Base-by-base conservation (phyloP, 352 stramenopile species). In the Globisporangium abappressorium region DNA sequence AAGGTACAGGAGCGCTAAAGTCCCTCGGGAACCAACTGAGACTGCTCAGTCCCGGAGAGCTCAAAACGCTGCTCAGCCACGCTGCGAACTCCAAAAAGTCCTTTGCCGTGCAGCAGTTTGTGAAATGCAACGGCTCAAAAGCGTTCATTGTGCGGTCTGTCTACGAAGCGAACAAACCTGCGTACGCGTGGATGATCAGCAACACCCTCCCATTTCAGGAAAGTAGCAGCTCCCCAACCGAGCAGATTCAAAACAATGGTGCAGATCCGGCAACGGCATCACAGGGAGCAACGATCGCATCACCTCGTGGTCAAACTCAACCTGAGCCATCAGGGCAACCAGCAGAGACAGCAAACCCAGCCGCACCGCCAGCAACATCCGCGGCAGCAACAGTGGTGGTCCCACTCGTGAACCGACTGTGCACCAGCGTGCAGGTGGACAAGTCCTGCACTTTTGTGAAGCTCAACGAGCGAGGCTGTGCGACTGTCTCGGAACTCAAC, bases 161-260 rank as follows among this genome's bases (percentile, higher is more conserved):
- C 5, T 89, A 90, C 47, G 85, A 93, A 47, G 66, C 72, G 0
- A 74, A 76, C 5, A 90, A 91, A 33, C 80, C 87, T 53, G 28
- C 77, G 7, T 82, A 80, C 33, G 87, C 81, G 11, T 95, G 87
- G 87, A 92, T 93, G 81, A 87, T 95, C 68, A 93, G 77, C 70
- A 95, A 93, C 65, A 80, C 76, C 14, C 69, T 75, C 15, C 58
- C 82, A 9, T 81, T 91, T 34, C 73, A 80, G 58, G 76, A 79
- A 11, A 47, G 24, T 0, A 62, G 2, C 28, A 47, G 30, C 20
- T 46, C 55, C 8, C 3, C 55, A 47, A 20, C 15, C 18, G 55
- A 61, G 30, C 55, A 46, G 20, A 47, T 7, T 5, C 54, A 59
- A 18, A 30, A 22, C 30, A 61, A 7, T 22, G 61, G 11, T 5